phyloP scores from a whole-genome alignment of 73 alveolate species.

The Durusdinium trenchii region DNA sequence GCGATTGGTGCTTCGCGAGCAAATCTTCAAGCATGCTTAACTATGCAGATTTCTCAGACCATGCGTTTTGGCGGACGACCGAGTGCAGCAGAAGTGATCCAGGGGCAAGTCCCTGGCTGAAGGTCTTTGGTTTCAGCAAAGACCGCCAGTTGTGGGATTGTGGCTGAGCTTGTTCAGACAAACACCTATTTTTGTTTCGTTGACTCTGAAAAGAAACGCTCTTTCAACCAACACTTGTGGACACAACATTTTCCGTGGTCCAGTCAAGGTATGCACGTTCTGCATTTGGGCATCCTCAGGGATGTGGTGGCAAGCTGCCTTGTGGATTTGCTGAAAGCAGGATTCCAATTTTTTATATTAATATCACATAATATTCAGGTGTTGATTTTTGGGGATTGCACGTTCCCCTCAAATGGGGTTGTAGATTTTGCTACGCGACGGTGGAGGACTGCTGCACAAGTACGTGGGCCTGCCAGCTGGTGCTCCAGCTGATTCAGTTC shows the following conservation, averaged over 20 bases:
- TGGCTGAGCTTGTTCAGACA: neutral
- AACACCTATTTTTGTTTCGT: too few species aligned
- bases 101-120: neutral
- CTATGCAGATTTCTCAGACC: neutral
- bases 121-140: neutral
- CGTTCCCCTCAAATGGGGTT: too few species aligned
- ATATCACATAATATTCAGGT: neutral
- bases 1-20: slow-evolving; percentile 43
- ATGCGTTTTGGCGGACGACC: neutral
- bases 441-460: neutral
- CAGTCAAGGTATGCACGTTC: slow-evolving; percentile 30
- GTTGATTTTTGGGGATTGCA: neutral
- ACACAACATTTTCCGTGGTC: too few species aligned
- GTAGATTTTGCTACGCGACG: too few species aligned
- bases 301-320: slow-evolving; percentile 35
- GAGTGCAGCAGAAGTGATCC: neutral
- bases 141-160: slow-evolving; percentile 33
- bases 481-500: neutral
- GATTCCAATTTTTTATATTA: neutral
- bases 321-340: slow-evolving; percentile 9
- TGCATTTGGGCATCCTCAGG: neutral
- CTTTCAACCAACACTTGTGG: too few species aligned
- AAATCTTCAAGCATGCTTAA: neutral
- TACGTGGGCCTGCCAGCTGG: neutral
- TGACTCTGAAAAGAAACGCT: too few species aligned